Conservation (phyloP, 345 rosid species). For the Citrus australasica region DNA sequence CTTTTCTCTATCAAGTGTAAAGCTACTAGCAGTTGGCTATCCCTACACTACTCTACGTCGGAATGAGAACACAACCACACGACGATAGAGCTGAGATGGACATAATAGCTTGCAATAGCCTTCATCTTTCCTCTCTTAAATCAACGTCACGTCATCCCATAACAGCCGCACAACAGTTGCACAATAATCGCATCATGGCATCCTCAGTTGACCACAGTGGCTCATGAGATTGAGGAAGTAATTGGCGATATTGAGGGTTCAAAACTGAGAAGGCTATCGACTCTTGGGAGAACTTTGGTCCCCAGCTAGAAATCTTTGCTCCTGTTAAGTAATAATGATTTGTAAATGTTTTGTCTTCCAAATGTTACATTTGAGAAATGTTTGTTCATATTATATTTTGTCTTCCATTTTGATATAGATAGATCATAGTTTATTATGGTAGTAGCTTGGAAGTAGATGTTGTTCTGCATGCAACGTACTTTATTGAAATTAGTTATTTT, state of each 20-base stretch:
- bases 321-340: constrained; percentile 43
- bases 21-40: no score
- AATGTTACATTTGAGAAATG: neutral
- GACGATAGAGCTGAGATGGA: no score
- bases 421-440: neutral
- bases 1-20: no score
- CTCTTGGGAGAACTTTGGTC: constrained; percentile 58
- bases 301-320: constrained; percentile 57
- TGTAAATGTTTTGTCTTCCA: neutral
- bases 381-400: neutral
- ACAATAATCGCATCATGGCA: no score
- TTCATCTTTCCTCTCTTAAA: no score
- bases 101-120: no score
- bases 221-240: constrained; percentile 75
- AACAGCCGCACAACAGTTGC: no score
- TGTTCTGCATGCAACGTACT: neutral
- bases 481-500: neutral
- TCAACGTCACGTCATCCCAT: no score
- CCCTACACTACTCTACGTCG: no score
- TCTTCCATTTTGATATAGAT: neutral
- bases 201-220: neutral
- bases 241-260: constrained; percentile 54
- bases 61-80: no score
- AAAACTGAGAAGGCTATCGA: constrained; percentile 71
- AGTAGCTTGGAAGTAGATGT: neutral